These are phyloP conservation scores for Elaphomyces granulatus DNA, from an alignment of 495 filamentous ascomycete species.

Conservation along the genomic window DNA sequence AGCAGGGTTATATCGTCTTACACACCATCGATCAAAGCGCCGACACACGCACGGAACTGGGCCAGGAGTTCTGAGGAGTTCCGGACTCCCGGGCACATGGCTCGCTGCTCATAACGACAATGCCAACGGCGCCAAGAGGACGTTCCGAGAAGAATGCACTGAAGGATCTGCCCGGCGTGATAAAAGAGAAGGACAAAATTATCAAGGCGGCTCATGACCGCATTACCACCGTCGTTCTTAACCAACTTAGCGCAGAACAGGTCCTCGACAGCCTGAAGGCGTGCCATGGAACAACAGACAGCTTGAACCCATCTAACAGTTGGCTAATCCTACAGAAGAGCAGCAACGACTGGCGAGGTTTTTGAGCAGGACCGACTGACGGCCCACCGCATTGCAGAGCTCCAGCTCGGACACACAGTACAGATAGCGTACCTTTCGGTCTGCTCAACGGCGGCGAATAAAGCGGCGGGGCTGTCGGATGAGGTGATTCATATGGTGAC, in stretches of 20 bases:
- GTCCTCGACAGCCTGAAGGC: too few relatives aligned
- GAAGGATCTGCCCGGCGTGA: background rate
- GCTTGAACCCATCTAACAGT: conserved; percentile 11
- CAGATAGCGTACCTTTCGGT: conserved; percentile 21
- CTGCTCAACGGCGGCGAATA: conserved; percentile 10
- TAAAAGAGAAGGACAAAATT: background rate
- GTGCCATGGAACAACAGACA: conserved; percentile 13
- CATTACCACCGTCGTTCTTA: too few relatives aligned
- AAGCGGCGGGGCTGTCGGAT: conserved; percentile 10
- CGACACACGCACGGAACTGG: conserved; percentile 5
- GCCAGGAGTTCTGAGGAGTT: background rate
- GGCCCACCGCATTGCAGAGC: conserved; percentile 6
- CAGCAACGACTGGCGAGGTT: too few relatives aligned
- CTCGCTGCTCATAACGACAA: conserved; percentile 11
- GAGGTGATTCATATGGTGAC: conserved; percentile 20
- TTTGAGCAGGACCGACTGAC: conserved; percentile 7
- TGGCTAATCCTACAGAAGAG: conserved; percentile 9
- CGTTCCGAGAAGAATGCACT: background rate
- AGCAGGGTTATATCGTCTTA: conserved; percentile 18
- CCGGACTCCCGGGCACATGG: background rate
- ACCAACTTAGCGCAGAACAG: too few relatives aligned
- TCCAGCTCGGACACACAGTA: conserved; percentile 1
- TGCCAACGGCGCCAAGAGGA: conserved; percentile 10
- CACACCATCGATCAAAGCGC: conserved; percentile 15
- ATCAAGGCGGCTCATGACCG: too few relatives aligned